Evolutionary conservation across 2,329 filamentous ascomycete genomes (phyloP).

Genomic region (Xylaria sp.): DNA sequence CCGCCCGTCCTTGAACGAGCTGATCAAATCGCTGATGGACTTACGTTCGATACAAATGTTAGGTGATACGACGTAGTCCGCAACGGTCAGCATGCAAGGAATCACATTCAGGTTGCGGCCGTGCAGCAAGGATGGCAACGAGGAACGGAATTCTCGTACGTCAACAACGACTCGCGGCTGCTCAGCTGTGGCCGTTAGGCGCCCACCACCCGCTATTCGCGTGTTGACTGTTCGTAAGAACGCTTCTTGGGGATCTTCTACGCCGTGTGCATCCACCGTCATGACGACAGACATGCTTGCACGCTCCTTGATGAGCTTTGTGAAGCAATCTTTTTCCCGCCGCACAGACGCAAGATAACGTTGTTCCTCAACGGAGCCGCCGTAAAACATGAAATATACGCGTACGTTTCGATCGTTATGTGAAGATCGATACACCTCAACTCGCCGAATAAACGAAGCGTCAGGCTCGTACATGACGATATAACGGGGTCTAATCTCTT

Average conservation of each 20-base stretch:
- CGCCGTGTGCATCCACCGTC: constrained; percentile 70
- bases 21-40: constrained; percentile 87
- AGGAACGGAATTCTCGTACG: constrained; percentile 93
- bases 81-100: constrained; percentile 94
- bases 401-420: constrained; percentile 87
- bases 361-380: constrained; percentile 93
- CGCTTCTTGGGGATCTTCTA: constrained; percentile 83
- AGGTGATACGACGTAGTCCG: constrained; percentile 92
- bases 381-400: constrained; percentile 97
- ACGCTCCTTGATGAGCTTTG: constrained; percentile 91
- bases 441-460: constrained; percentile 87
- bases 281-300: constrained; percentile 91
- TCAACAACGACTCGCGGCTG: constrained; percentile 93
- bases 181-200: constrained; percentile 79
- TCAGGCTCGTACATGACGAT: constrained; percentile 99
- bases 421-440: constrained; percentile 95
- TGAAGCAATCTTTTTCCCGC: constrained; percentile 96
- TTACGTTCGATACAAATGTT: constrained; percentile 94
- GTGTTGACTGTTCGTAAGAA: constrained; percentile 97
- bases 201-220: constrained; percentile 90
- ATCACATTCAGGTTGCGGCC: constrained; percentile 87
- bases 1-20: constrained; percentile 88
- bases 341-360: constrained; percentile 86
- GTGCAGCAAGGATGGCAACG: constrained; percentile 87
- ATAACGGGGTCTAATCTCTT: constrained; percentile 90